Percentiles rank a stretch among this genome's conserved stretches.
These are phyloP conservation scores for Fusarium xyrophilum DNA, from an alignment of 2,329 filamentous ascomycete genomes.

Conservation along the genomic window DNA sequence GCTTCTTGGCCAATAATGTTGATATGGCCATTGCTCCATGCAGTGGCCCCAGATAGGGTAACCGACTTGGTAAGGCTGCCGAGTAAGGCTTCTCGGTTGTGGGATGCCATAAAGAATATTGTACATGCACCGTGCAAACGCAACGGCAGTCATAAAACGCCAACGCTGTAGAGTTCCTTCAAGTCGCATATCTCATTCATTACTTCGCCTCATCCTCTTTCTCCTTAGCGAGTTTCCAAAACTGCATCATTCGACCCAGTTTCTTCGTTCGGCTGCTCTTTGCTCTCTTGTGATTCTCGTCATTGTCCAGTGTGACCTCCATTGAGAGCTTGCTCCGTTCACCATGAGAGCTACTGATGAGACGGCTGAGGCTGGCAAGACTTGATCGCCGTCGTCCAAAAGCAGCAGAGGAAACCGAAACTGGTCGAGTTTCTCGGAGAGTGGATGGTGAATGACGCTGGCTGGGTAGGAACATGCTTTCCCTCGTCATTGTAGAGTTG, in stretches of 20 bases:
- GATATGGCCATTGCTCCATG: neutral
- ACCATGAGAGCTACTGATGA: constrained; percentile 77
- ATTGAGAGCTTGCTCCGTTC: constrained; percentile 78
- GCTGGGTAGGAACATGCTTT: constrained; percentile 61
- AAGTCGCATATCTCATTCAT: constrained; percentile 1
- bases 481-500: constrained; percentile 77
- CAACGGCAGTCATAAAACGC: constrained; percentile 36
- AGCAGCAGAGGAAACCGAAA: constrained; percentile 66
- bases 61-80: neutral
- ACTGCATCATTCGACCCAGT: constrained; percentile 77
- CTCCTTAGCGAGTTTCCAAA: constrained; percentile 72
- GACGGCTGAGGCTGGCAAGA: constrained; percentile 76
- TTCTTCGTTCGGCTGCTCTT: constrained; percentile 72
- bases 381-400: constrained; percentile 77
- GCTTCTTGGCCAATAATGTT: constrained; percentile 8
- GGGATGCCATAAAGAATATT: constrained; percentile 43
- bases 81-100: constrained; percentile 14
- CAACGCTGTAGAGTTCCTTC: constrained; percentile 21
- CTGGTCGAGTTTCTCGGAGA: constrained; percentile 64
- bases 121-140: constrained; percentile 50
- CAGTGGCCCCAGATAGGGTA: neutral
- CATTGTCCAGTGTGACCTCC: constrained; percentile 65
- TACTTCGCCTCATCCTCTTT: constrained; percentile 48
- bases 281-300: constrained; percentile 60
- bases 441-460: constrained; percentile 57